A percentile compares a stretch with the other conserved stretches of the same genome.
Evolutionary conservation across 371 early-diverging fungal genomes (phyloP).

Genomic region (Umbelopsis sp.): DNA sequence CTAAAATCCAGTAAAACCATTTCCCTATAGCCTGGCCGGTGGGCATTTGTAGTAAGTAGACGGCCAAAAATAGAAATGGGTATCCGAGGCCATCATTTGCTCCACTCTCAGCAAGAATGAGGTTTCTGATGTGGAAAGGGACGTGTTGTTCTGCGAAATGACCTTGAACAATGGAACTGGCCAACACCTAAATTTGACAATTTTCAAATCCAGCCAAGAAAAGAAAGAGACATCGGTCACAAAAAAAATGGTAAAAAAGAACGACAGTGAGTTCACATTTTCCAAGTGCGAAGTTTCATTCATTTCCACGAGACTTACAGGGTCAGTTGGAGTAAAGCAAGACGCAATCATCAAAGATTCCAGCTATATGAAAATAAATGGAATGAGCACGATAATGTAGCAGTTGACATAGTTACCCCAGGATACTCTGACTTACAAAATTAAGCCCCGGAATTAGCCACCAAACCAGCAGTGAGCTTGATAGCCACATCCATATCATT

Average conservation of each 20-base stretch:
- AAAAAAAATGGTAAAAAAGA: background rate
- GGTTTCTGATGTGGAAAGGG: constrained; percentile 75
- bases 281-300: no score
- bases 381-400: background rate
- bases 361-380: constrained; percentile 27
- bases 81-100: constrained; percentile 86
- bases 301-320: constrained; percentile 29
- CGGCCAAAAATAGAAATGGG: constrained; percentile 82
- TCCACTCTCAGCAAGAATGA: constrained; percentile 86
- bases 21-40: constrained; percentile 67
- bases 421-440: constrained; percentile 32
- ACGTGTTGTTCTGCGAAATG: constrained; percentile 92
- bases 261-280: background rate
- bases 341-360: constrained; percentile 47
- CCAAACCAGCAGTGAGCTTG: constrained; percentile 42
- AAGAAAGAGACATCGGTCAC: background rate
- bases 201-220: background rate
- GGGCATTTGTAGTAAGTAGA: constrained; percentile 65
- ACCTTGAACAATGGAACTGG: constrained; percentile 93
- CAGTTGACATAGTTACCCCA: background rate
- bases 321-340: constrained; percentile 51
- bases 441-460: constrained; percentile 37
- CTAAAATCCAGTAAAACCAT: constrained; percentile 74
- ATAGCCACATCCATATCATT: constrained; percentile 72
- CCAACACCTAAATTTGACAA: constrained; percentile 60